phyloP scores from a whole-genome alignment of 1,284 basidiomycete genomes.

The Cryptococcus sp. region DNA sequence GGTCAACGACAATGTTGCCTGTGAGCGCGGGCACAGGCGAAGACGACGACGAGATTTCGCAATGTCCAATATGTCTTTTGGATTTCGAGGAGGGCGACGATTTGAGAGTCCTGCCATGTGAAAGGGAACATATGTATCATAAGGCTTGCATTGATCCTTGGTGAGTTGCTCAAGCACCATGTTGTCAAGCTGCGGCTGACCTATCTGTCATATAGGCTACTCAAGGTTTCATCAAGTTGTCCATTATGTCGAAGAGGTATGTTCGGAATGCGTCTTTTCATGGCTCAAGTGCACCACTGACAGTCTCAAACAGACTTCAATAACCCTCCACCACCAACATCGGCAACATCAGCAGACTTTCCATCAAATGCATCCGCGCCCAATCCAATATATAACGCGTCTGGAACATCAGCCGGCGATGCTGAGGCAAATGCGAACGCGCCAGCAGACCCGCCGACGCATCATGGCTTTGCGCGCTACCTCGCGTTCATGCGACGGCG shows the following conservation, averaged over 20 bases:
- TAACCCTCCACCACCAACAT: conserved; percentile 23
- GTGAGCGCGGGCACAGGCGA: neutral
- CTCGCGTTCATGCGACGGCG: conserved; percentile 45
- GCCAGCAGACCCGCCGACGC: conserved; percentile 22
- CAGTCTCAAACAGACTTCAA: conserved; percentile 43
- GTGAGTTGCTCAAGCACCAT: conserved; percentile 23
- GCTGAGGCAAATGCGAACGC: neutral
- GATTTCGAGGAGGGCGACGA: conserved; percentile 93
- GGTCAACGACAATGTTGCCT: too few species aligned
- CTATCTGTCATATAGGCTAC: conserved; percentile 59
- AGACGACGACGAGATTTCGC: conserved; percentile 60
- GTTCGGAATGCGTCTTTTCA: conserved; percentile 22
- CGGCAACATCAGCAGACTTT: conserved; percentile 6
- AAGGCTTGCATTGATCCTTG: conserved; percentile 57
- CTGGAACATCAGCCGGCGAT: conserved; percentile 4
- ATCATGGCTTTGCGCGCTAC: conserved; percentile 44
- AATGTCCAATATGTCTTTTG: conserved; percentile 89
- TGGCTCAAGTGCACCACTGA: neutral
- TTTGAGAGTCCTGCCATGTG: conserved; percentile 81
- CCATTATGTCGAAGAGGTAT: conserved; percentile 85
- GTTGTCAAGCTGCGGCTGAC: neutral
- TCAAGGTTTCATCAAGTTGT: conserved; percentile 85
- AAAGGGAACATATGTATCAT: conserved; percentile 85
- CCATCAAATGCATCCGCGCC: conserved; percentile 2
- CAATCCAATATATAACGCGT: conserved; percentile 5